Evolutionary conservation across 306 rosid species (phyloP).

Genomic region (Pyrus pyrifolia): DNA sequence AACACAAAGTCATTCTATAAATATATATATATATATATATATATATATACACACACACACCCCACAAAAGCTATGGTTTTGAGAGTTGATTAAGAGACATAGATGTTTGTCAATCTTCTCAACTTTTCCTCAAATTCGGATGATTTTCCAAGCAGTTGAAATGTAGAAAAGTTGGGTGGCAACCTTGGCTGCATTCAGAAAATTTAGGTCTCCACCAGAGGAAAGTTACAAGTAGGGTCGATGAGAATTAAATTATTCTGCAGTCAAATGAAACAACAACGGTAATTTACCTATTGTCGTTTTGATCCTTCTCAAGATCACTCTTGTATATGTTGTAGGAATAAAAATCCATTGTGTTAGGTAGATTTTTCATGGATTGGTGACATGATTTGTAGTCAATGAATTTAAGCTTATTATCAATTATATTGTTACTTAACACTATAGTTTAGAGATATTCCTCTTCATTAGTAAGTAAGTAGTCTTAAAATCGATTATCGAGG

Average conservation of each 20-base stretch:
- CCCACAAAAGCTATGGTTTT: neutral
- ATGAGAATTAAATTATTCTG: neutral
- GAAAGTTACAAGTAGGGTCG: neutral
- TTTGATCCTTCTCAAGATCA: too few relatives aligned
- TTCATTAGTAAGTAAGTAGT: too few relatives aligned
- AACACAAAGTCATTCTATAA: neutral
- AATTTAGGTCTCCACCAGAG: neutral
- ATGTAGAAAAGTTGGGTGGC: neutral
- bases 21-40: too few relatives aligned
- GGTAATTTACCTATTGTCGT: too few relatives aligned
- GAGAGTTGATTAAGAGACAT: neutral
- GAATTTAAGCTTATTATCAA: too few relatives aligned
- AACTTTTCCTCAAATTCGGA: neutral
- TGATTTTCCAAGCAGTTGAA: neutral
- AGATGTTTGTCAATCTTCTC: neutral
- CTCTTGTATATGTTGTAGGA: too few relatives aligned
- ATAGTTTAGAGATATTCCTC: too few relatives aligned
- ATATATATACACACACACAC: too few relatives aligned
- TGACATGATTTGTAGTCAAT: too few relatives aligned
- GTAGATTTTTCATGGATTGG: too few relatives aligned
- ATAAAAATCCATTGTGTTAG: too few relatives aligned
- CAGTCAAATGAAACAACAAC: neutral
- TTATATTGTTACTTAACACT: too few relatives aligned
- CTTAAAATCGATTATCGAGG: fast-evolving
- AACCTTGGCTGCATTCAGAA: neutral